Conservation (phyloP, 1,284 basidiomycete genomes). For the Ceratobasidium sp. region DNA sequence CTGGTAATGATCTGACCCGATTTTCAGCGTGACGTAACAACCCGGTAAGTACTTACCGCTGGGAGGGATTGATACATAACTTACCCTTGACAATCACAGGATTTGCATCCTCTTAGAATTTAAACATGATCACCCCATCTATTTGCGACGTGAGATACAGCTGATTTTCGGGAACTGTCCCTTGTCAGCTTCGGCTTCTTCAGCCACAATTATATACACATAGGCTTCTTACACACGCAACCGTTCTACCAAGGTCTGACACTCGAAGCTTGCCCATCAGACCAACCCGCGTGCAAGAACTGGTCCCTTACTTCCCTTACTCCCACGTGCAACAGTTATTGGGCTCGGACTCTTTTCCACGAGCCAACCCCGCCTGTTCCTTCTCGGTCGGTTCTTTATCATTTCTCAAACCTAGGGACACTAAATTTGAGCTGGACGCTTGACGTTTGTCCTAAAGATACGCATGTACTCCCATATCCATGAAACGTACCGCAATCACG, state of each 20-base stretch:
- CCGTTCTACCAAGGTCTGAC: conserved; percentile 4
- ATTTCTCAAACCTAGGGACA: conserved; percentile 35
- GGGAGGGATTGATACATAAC: conserved; percentile 35
- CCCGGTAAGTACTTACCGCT: conserved; percentile 24
- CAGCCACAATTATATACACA: conserved; percentile 31
- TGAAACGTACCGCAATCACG: neutral
- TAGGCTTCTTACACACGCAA: conserved; percentile 12
- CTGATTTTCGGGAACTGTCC: conserved; percentile 29
- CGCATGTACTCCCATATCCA: neutral
- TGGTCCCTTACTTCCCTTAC: conserved; percentile 9
- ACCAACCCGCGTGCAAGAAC: conserved; percentile 20
- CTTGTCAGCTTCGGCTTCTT: conserved; percentile 22
- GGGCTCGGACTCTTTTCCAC: conserved; percentile 17
- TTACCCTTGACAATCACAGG: conserved; percentile 38
- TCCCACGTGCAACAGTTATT: conserved; percentile 27
- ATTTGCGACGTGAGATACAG: conserved; percentile 29
- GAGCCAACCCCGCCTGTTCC: conserved; percentile 35
- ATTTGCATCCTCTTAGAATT: conserved; percentile 34
- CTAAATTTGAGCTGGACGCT: conserved; percentile 26
- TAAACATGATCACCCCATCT: conserved; percentile 33
- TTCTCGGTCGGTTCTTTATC: conserved; percentile 13
- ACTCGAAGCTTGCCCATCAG: conserved; percentile 27
- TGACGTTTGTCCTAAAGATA: conserved; percentile 14
- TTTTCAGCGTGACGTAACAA: conserved; percentile 36
- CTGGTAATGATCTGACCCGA: conserved; percentile 33